Evolutionary conservation across 2,329 filamentous ascomycete genomes (phyloP).

Genomic region (Phyllachora maydis): DNA sequence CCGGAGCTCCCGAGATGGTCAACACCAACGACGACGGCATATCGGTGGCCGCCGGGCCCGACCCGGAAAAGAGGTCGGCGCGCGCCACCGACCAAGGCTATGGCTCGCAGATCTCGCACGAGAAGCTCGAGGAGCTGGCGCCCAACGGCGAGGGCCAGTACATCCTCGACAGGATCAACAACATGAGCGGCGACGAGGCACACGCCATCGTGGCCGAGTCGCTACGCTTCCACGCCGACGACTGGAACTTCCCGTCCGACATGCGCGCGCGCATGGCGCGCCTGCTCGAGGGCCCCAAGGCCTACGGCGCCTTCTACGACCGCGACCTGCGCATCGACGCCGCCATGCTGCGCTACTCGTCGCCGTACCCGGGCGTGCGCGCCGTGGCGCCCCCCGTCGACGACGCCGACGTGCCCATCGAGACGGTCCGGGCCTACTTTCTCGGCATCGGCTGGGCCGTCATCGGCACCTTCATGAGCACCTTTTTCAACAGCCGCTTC

Average conservation of each 20-base stretch:
- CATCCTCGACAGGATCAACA: slow-evolving; percentile 18
- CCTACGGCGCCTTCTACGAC: slow-evolving; percentile 18
- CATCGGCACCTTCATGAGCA: slow-evolving; percentile 17
- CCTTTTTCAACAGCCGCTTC: slow-evolving; percentile 19
- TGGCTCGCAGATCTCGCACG: slow-evolving; percentile 16
- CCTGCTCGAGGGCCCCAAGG: slow-evolving; percentile 15
- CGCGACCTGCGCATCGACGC: slow-evolving; percentile 19
- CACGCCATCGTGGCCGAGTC: slow-evolving; percentile 16
- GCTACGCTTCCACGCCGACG: slow-evolving; percentile 18
- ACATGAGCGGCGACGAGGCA: slow-evolving; percentile 20
- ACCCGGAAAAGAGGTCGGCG: slow-evolving; percentile 10
- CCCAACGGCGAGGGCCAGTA: slow-evolving; percentile 20
- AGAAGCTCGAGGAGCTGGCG: slow-evolving; percentile 17
- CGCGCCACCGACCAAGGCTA: slow-evolving; percentile 4
- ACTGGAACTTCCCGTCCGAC: slow-evolving; percentile 21
- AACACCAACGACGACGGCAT: too few species aligned
- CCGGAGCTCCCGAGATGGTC: too few species aligned
- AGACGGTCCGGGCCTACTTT: slow-evolving; percentile 20
- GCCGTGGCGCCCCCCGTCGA: slow-evolving; percentile 16
- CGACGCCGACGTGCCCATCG: slow-evolving; percentile 13
- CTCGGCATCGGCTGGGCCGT: slow-evolving; percentile 17
- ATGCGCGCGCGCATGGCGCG: slow-evolving; percentile 18
- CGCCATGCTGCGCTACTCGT: slow-evolving; percentile 16
- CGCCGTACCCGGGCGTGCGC: slow-evolving; percentile 19
- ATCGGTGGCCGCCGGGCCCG: too few species aligned